phyloP scores from a whole-genome alignment of 2,329 filamentous ascomycete species.

The Aspergillus udagawae region DNA sequence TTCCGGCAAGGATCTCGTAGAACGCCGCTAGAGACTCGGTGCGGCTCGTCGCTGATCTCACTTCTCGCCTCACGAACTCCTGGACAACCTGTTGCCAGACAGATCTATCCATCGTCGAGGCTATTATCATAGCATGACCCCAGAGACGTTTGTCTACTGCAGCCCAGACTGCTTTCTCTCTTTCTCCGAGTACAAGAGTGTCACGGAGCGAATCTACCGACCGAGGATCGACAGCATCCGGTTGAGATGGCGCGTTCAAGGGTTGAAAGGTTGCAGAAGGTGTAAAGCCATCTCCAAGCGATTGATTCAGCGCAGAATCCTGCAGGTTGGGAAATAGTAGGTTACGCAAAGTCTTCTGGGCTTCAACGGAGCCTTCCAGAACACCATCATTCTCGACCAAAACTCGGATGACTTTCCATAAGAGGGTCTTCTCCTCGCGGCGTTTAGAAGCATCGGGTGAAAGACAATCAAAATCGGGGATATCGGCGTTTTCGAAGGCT shows the following conservation, averaged over 20 bases:
- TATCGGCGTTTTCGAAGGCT: constrained; percentile 56
- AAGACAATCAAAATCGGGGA: constrained; percentile 47
- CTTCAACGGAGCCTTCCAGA: constrained; percentile 67
- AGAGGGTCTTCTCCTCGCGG: constrained; percentile 69
- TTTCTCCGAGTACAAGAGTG: constrained; percentile 71
- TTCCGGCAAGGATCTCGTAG: constrained; percentile 91
- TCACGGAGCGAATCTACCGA: constrained; percentile 69
- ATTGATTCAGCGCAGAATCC: constrained; percentile 24
- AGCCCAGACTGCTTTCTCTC: constrained; percentile 88
- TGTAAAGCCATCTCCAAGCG: constrained; percentile 19
- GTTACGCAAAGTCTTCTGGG: constrained; percentile 70
- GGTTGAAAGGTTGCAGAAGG: constrained; percentile 38
- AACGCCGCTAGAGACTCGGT: constrained; percentile 86
- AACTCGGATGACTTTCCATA: constrained; percentile 82
- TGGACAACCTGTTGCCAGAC: constrained; percentile 91
- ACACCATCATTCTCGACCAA: constrained; percentile 83
- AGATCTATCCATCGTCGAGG: constrained; percentile 67
- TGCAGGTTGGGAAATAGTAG: constrained; percentile 63
- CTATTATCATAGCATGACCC: constrained; percentile 93
- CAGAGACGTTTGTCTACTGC: constrained; percentile 90
- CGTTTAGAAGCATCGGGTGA: constrained; percentile 57
- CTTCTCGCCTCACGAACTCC: constrained; percentile 92
- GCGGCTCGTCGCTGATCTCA: constrained; percentile 73
- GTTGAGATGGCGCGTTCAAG: constrained; percentile 38
- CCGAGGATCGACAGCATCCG: constrained; percentile 66